A percentile compares a stretch with the other conserved stretches of the same genome.
Evolutionary conservation across 768 basidiomycete genomes (phyloP).

Genomic region (Macrolepiota dolichaula): DNA sequence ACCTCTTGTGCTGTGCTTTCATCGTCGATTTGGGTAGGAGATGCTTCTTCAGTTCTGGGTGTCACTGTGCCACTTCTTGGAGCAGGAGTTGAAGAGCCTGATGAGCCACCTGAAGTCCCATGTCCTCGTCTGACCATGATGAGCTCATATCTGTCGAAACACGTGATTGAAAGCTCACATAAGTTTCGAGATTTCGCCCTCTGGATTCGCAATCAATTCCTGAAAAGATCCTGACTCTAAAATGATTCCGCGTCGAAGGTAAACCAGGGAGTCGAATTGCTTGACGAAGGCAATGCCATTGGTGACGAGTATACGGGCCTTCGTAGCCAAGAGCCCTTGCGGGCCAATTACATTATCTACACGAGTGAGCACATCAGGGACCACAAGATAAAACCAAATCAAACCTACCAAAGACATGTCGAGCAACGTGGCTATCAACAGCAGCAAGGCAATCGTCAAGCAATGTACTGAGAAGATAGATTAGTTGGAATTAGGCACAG

Average conservation of each 20-base stretch:
- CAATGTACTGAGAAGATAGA: slow-evolving; percentile 49
- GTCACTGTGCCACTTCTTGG: slow-evolving; percentile 32
- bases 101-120: slow-evolving; percentile 37
- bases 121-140: slow-evolving; percentile 37
- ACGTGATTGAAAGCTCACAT: slow-evolving; percentile 43
- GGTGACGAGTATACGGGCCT: slow-evolving; percentile 84
- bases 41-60: slow-evolving; percentile 20
- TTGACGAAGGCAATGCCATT: slow-evolving; percentile 84
- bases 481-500: not conserved
- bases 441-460: slow-evolving; percentile 90
- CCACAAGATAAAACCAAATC: not conserved
- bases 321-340: slow-evolving; percentile 73
- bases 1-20: slow-evolving; percentile 16
- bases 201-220: slow-evolving; percentile 52
- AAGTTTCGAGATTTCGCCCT: slow-evolving; percentile 70
- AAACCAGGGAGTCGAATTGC: slow-evolving; percentile 71
- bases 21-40: slow-evolving; percentile 16
- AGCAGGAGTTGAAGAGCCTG: slow-evolving; percentile 53
- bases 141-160: not conserved
- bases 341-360: slow-evolving; percentile 86
- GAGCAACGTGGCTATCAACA: slow-evolving; percentile 83
- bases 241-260: slow-evolving; percentile 79
- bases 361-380: not conserved
- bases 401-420: slow-evolving; percentile 73
- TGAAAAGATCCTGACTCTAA: slow-evolving; percentile 71